Conservation (phyloP, 257 asterid species). For the Fraxinus pennsylvanica region DNA sequence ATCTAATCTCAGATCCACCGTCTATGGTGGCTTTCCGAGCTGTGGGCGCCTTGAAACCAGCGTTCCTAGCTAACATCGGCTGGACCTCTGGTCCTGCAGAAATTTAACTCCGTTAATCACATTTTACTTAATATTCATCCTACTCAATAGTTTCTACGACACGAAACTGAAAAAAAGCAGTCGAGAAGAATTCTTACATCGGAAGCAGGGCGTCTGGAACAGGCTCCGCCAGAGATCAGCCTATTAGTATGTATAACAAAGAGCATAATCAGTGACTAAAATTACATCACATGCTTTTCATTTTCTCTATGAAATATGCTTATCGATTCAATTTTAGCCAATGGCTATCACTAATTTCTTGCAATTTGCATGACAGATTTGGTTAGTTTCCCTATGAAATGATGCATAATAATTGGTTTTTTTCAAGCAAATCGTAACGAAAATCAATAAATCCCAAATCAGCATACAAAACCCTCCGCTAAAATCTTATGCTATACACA, state of each 20-base stretch:
- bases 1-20: slow-evolving; percentile 52
- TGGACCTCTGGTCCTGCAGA: slow-evolving; percentile 72
- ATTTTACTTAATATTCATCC: background rate
- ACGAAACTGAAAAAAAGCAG: background rate
- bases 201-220: slow-evolving; percentile 81
- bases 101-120: background rate
- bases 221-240: slow-evolving; percentile 52
- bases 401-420: too few species aligned
- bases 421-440: too few species aligned
- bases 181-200: slow-evolving; percentile 42
- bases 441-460: too few species aligned
- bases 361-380: too few species aligned
- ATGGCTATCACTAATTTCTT: too few species aligned
- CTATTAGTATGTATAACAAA: slow-evolving; percentile 30
- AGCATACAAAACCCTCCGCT: background rate
- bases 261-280: too few species aligned
- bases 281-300: too few species aligned
- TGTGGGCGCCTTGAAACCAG: slow-evolving; percentile 84
- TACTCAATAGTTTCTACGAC: too few species aligned
- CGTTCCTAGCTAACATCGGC: slow-evolving; percentile 69
- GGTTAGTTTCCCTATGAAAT: too few species aligned
- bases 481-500: slow-evolving; percentile 5
- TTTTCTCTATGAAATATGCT: too few species aligned
- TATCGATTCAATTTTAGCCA: too few species aligned
- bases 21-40: slow-evolving; percentile 54